Conservation (phyloP, 805 yeast genomes). For the Debaryomyces tyrocola region DNA sequence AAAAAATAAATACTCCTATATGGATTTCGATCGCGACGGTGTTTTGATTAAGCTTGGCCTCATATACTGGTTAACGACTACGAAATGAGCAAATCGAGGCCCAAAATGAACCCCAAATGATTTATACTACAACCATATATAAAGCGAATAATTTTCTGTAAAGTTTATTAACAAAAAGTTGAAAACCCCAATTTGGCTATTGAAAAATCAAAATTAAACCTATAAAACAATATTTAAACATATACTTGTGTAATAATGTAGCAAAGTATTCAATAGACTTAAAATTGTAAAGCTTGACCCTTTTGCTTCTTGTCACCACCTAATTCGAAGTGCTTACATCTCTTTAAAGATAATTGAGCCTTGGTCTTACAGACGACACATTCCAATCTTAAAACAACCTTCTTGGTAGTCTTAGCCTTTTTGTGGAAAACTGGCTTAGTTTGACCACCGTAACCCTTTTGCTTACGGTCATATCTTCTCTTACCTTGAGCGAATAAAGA, state of each 20-base stretch:
- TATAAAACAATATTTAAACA: conserved; percentile 5
- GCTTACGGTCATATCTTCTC: conserved; percentile 99
- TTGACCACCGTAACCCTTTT: conserved; percentile 99
- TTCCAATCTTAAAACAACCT: conserved; percentile 98
- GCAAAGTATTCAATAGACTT: conserved; percentile 32
- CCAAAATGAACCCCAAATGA: too few relatives aligned
- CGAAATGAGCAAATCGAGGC: too few relatives aligned
- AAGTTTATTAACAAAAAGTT: conserved; percentile 7
- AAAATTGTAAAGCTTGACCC: conserved; percentile 99
- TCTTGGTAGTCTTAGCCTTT: conserved; percentile 99
- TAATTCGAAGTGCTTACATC: conserved; percentile 99
- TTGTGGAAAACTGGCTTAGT: conserved; percentile 99
- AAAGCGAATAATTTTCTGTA: neutral
- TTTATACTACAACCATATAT: too few relatives aligned
- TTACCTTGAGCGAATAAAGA: conserved; percentile 99
- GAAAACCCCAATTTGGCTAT: conserved; percentile 6
- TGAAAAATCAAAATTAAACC: conserved; percentile 2
- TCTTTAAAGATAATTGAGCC: conserved; percentile 96
- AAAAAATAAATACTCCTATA: neutral
- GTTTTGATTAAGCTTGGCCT: neutral
- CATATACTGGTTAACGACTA: too few relatives aligned
- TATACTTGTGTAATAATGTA: conserved; percentile 3
- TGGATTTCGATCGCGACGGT: neutral
- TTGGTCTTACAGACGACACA: conserved; percentile 98
- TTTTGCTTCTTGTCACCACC: conserved; percentile 99